A percentile compares a stretch with the other conserved stretches of the same genome.
Evolutionary conservation across 163 green algal species (phyloP).

Genomic region (Chlorella variabilis): DNA sequence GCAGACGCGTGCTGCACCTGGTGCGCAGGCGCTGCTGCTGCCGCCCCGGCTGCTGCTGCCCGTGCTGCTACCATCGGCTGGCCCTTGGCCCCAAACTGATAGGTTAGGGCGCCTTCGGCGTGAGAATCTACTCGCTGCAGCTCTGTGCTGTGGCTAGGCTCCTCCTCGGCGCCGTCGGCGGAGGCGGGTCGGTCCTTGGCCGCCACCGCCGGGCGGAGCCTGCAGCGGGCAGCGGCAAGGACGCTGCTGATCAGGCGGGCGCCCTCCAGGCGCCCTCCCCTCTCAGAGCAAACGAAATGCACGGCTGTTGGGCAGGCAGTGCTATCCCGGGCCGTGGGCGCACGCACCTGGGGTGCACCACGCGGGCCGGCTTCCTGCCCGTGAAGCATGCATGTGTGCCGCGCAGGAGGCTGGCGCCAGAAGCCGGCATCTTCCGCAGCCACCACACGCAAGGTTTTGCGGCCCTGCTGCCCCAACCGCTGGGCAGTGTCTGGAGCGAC

Average conservation of each 20-base stretch:
- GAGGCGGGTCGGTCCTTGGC: neutral
- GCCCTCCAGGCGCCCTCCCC: too few relatives aligned
- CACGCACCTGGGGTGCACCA: neutral
- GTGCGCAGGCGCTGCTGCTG: neutral
- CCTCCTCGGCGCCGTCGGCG: neutral
- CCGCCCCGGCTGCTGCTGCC: neutral
- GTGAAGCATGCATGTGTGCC: neutral
- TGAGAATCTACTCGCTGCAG: slow-evolving; percentile 5
- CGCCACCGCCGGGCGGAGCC: slow-evolving; percentile 12
- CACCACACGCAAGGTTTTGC: too few relatives aligned
- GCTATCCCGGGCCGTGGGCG: too few relatives aligned
- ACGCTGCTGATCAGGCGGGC: neutral
- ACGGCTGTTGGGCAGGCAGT: neutral
- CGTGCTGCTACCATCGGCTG: neutral
- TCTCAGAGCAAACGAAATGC: neutral
- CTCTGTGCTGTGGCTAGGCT: neutral
- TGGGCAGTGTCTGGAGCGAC: too few relatives aligned
- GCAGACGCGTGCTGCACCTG: neutral
- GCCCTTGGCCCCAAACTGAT: neutral
- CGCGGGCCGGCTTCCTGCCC: neutral
- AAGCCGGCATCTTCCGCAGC: neutral
- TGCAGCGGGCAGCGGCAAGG: neutral
- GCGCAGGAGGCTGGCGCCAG: neutral
- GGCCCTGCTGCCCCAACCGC: neutral
- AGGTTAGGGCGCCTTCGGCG: slow-evolving; percentile 22